Evolutionary conservation across 2,329 filamentous ascomycete genomes (phyloP), one percentile per base, ranked within the genome.

Genomic region (Aspergillus transmontanensis): DNA sequence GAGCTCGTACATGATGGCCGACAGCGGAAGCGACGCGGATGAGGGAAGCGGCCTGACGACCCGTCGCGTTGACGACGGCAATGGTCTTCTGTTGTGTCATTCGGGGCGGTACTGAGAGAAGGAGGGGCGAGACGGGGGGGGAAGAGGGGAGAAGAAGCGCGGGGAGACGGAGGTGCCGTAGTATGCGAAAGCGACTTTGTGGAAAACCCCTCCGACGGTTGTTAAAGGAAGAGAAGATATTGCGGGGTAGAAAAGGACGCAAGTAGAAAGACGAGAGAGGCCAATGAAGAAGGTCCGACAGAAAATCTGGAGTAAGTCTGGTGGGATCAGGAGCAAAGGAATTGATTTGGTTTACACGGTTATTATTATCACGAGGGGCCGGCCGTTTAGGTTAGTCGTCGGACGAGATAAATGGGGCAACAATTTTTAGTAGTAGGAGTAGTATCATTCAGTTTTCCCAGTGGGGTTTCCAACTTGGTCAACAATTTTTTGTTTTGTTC

Each of bases 51-150:
- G 94, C 93, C 84, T 99, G 95, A 72, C 95, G 91, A 74, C 95
- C 95, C 77, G 93, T 94, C 76, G 93, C 93, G 81, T 98, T 98
- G 82, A 98, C 94, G 75, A 97, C 90, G 75, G 94, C 94, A 73
- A 96, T 93, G 60, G 91, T 95, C 82, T 94, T 95, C 51, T 76
- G 73, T 73, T 78, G 77, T 71, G 77, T 78, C 78, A 80, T 80
- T 68, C 71, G 75, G 58, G 36, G 56, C 43, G 57, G 51, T 51
- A 46, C 41, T 63, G 59, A 59, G 32, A 54, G 53, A 34, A 34
- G 32, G 32, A 34, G 11, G 11, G 32, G 32, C 10, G 30, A 45
- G 34, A 30, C 59, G 57, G 61, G n/a, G 21, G 21, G 16, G 28
- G 51, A 53, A 26, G 28, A 34, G 56, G 43, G 45, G 46, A 57